These are phyloP conservation scores for Nymphaea colorata DNA, from an alignment of 164 flowering plant genomes.

Conservation along the genomic window DNA sequence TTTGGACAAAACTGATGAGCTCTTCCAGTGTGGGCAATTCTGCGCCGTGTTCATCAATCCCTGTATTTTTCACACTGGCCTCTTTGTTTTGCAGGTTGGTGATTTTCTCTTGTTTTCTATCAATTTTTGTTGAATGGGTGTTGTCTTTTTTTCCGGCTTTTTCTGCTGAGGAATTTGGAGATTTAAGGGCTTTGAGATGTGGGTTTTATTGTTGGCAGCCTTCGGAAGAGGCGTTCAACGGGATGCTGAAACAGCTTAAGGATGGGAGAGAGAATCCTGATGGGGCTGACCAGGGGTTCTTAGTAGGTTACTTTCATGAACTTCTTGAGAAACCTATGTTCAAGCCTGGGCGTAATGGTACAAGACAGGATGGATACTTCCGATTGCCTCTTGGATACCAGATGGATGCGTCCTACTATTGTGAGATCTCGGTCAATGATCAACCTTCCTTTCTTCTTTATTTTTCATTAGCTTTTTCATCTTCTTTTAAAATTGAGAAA, in stretches of 20 bases:
- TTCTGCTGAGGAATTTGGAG: too few relatives aligned
- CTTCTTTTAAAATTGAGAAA: too few relatives aligned
- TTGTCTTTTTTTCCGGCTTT: too few relatives aligned
- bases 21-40: constrained; percentile 92
- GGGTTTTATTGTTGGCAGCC: constrained; percentile 33
- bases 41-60: constrained; percentile 99
- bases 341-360: constrained; percentile 57
- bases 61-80: constrained; percentile 97
- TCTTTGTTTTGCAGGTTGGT: constrained; percentile 80
- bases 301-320: constrained; percentile 65
- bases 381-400: constrained; percentile 96
- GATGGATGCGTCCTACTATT: constrained; percentile 95
- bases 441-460: too few relatives aligned
- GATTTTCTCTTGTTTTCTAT: not conserved
- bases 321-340: constrained; percentile 83
- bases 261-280: constrained; percentile 50
- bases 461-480: too few relatives aligned
- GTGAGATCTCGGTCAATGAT: constrained; percentile 23
- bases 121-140: too few relatives aligned
- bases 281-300: constrained; percentile 95
- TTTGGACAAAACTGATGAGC: constrained; percentile 70
- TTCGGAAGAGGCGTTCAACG: constrained; percentile 57
- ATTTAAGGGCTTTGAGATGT: too few relatives aligned
- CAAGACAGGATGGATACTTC: constrained; percentile 58
- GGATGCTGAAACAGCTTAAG: constrained; percentile 62